Percentiles rank a stretch among this genome's conserved stretches.
Conservation (phyloP, 1,139 yeast genomes). For the Debaryomycetaceae sp. region DNA sequence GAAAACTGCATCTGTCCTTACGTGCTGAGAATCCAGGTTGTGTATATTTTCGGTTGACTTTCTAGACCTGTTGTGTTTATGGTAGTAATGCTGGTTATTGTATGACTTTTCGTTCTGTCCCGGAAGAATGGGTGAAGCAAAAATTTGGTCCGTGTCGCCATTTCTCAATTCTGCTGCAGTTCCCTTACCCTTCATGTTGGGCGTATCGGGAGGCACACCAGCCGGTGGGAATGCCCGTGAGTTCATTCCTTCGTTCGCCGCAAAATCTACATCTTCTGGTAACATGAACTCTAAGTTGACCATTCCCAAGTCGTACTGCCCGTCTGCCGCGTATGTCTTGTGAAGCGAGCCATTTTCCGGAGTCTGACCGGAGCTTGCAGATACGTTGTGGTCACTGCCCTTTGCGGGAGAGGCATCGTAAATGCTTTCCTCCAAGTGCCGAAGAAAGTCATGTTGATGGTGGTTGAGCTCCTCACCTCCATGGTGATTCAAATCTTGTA, state of each 20-base stretch:
- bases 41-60: conserved; percentile 1
- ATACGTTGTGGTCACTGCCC: conserved; percentile 3
- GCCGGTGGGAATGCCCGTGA: conserved; percentile 39
- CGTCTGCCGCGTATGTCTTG: conserved; percentile 3
- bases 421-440: neutral
- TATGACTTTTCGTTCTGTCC: conserved; percentile 43
- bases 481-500: neutral
- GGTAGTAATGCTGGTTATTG: conserved; percentile 43
- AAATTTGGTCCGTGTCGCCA: conserved; percentile 10
- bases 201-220: conserved; percentile 22
- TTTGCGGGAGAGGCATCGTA: neutral
- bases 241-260: conserved; percentile 8
- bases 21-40: conserved; percentile 19
- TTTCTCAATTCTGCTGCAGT: conserved; percentile 3
- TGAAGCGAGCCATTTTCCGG: conserved; percentile 2
- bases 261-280: conserved; percentile 25
- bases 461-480: neutral
- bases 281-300: conserved; percentile 27
- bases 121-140: conserved; percentile 41
- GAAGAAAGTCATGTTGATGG: neutral
- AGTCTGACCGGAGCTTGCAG: conserved; percentile 3
- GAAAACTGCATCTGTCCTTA: conserved; percentile 50
- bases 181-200: conserved; percentile 24
- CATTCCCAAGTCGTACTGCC: conserved; percentile 21
- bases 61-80: conserved; percentile 21